phyloP scores from a whole-genome alignment of 306 rosid genomes.

The Castanea sativa region DNA sequence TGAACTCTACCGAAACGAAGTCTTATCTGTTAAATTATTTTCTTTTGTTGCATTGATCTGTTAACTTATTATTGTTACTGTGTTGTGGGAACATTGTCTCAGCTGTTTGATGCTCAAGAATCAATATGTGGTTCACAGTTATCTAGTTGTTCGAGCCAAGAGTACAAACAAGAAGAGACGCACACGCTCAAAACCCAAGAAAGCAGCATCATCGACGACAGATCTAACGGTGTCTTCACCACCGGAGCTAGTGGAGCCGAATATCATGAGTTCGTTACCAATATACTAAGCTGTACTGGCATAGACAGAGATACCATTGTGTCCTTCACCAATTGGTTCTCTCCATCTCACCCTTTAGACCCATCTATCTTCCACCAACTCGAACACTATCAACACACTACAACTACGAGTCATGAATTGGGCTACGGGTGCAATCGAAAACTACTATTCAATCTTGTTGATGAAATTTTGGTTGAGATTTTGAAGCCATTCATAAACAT shows the following conservation, averaged over 20 bases:
- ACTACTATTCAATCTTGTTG: constrained; percentile 56
- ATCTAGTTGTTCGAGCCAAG: constrained; percentile 55
- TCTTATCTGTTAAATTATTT: too few species aligned
- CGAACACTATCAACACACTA: constrained; percentile 21
- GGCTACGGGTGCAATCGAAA: constrained; percentile 44
- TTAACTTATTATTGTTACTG: background rate
- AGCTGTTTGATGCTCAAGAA: constrained; percentile 39
- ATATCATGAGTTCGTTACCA: constrained; percentile 38
- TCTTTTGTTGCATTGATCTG: background rate
- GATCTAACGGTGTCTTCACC: constrained; percentile 28
- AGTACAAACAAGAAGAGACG: constrained; percentile 51
- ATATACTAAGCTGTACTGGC: constrained; percentile 49
- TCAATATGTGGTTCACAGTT: constrained; percentile 49
- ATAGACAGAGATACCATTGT: constrained; percentile 30
- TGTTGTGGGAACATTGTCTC: constrained; percentile 21
- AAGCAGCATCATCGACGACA: constrained; percentile 26
- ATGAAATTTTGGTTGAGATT: constrained; percentile 52
- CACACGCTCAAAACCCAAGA: constrained; percentile 37
- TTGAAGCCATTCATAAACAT: constrained; percentile 30
- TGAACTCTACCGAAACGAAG: too few species aligned
- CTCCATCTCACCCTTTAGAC: constrained; percentile 60
- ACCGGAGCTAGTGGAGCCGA: constrained; percentile 38
- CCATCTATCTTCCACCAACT: constrained; percentile 59
- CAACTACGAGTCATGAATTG: constrained; percentile 17
- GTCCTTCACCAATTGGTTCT: constrained; percentile 48